Conservation (phyloP, 1,284 basidiomycete genomes). For the Papiliotrema terrestris region DNA sequence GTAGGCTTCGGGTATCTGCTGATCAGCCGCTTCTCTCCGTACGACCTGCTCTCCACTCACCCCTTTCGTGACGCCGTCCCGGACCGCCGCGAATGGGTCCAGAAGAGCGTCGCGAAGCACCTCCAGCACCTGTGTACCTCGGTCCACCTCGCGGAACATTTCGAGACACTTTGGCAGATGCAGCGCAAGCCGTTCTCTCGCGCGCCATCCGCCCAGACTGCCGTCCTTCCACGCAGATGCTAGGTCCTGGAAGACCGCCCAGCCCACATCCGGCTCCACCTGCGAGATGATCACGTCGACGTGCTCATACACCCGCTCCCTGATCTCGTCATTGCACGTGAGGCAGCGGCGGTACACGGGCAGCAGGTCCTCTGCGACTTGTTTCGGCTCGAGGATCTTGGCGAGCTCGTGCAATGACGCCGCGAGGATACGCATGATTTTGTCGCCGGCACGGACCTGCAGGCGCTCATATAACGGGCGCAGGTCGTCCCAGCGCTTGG, state of each 20-base stretch:
- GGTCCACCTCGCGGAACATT: slow-evolving; percentile 37
- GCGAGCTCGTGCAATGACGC: slow-evolving; percentile 88
- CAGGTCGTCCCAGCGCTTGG: slow-evolving; percentile 70
- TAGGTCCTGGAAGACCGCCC: slow-evolving; percentile 58
- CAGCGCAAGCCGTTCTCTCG: slow-evolving; percentile 67
- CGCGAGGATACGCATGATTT: slow-evolving; percentile 55
- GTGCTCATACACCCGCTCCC: slow-evolving; percentile 59
- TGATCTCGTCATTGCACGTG: slow-evolving; percentile 65
- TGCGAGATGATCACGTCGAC: slow-evolving; percentile 60
- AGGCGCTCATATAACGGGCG: slow-evolving; percentile 67
- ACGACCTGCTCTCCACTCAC: slow-evolving; percentile 54
- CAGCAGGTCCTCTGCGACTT: slow-evolving; percentile 68
- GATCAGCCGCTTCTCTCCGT: slow-evolving; percentile 16
- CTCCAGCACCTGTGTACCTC: slow-evolving; percentile 47
- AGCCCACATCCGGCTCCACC: slow-evolving; percentile 55
- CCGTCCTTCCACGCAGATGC: slow-evolving; percentile 62
- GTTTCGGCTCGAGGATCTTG: slow-evolving; percentile 70
- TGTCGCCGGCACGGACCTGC: slow-evolving; percentile 52
- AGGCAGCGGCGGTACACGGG: slow-evolving; percentile 65
- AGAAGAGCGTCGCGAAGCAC: slow-evolving; percentile 66
- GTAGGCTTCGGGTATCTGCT: slow-evolving; percentile 58
- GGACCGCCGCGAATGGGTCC: slow-evolving; percentile 77
- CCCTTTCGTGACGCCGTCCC: slow-evolving; percentile 66
- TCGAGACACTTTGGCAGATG: slow-evolving; percentile 56
- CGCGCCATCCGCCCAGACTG: slow-evolving; percentile 71